Percentiles rank a stretch among this genome's conserved stretches.
Conservation (phyloP, 352 stramenopile genomes). For the Globisporangium emineosum region DNA sequence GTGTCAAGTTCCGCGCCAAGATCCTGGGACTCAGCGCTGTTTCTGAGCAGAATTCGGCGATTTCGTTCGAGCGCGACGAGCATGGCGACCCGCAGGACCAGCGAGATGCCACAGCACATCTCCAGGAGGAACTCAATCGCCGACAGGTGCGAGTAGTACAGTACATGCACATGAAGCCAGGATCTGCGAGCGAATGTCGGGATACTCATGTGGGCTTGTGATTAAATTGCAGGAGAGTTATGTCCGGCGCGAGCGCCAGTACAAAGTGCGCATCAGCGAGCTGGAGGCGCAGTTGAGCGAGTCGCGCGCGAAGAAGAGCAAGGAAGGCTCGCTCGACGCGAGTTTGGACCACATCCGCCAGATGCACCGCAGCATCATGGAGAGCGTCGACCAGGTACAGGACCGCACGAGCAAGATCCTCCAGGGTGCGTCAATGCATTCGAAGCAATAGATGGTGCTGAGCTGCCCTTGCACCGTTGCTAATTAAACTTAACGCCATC, state of each 20-base stretch:
- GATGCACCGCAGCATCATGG: slow-evolving; percentile 86
- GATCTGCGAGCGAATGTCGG: too few relatives aligned
- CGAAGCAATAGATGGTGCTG: too few relatives aligned
- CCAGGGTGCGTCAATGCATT: slow-evolving; percentile 33
- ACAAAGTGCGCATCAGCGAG: slow-evolving; percentile 84
- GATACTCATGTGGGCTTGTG: too few relatives aligned
- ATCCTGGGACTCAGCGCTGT: slow-evolving; percentile 47
- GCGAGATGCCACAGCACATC: slow-evolving; percentile 48
- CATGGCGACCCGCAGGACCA: slow-evolving; percentile 28
- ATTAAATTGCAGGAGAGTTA: slow-evolving; percentile 86
- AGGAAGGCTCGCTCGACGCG: slow-evolving; percentile 63
- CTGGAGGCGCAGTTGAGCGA: slow-evolving; percentile 68
- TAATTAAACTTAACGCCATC: too few relatives aligned
- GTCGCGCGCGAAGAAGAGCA: slow-evolving; percentile 67
- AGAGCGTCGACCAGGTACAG: slow-evolving; percentile 90
- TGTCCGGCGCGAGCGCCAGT: slow-evolving; percentile 82
- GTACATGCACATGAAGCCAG: too few relatives aligned
- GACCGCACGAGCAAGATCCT: slow-evolving; percentile 88
- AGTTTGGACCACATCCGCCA: slow-evolving; percentile 76
- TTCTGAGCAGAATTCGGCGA: slow-evolving; percentile 35
- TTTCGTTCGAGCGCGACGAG: slow-evolving; percentile 27
- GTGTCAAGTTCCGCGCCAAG: slow-evolving; percentile 50
- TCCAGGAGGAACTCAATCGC: slow-evolving; percentile 59
- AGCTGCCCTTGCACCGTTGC: too few relatives aligned
- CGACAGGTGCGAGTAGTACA: slow-evolving; percentile 33